Evolutionary conservation across 148 eudicot genomes (phyloP).

Genomic region (Spergularia bocconei): DNA sequence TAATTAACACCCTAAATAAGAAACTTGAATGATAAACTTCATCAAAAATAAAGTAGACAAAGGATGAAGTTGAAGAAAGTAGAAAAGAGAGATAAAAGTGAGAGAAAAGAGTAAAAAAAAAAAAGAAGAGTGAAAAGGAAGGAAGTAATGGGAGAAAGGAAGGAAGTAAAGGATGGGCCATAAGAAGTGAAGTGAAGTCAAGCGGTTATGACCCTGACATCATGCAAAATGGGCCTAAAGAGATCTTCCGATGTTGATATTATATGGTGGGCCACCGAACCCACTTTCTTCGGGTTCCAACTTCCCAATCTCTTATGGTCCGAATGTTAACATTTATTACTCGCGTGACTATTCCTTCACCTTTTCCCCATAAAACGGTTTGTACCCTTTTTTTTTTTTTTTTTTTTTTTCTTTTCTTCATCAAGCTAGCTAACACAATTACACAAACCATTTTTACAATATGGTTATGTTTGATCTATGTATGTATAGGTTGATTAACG

Average conservation of each 20-base stretch:
- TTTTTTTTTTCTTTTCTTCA: background rate
- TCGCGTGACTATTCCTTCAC: constrained; percentile 1
- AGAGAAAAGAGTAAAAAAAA: background rate
- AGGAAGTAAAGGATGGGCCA: constrained; percentile 11
- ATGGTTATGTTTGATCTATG: no score
- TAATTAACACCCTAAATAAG: background rate
- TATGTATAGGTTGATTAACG: no score
- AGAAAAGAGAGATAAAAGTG: background rate
- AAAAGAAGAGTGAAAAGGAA: background rate
- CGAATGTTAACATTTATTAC: constrained; percentile 11
- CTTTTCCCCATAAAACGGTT: constrained; percentile 14
- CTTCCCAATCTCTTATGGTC: constrained; percentile 13
- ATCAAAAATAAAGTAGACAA: background rate
- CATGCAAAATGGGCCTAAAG: constrained; percentile 36
- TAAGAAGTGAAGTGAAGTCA: constrained; percentile 21
- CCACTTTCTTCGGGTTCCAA: constrained; percentile 7
- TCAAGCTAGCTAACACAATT: background rate
- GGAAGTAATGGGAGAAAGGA: background rate
- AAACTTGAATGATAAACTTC: background rate
- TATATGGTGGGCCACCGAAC: constrained; percentile 12
- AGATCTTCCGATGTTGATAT: constrained; percentile 29
- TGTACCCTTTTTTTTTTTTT: background rate
- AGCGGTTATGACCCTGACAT: constrained; percentile 40
- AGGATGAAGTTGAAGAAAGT: background rate
- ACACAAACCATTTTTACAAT: no score